Base-by-base conservation (phyloP, 768 basidiomycete genomes). In the Russula sp. region DNA sequence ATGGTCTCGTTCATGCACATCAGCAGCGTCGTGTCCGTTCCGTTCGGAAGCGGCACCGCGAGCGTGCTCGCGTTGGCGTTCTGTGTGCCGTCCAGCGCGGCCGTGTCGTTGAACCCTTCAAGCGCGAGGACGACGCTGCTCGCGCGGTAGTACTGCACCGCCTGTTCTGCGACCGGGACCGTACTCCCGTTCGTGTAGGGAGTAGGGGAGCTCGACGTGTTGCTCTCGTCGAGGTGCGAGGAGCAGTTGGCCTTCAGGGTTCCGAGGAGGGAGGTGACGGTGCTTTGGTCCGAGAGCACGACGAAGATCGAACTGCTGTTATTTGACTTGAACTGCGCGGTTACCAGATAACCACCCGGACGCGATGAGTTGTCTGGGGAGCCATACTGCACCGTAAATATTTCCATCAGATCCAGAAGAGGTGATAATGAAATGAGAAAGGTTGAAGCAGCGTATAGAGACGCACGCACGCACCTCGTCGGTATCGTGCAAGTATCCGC, bases 1-100 rank as follows among this genome's bases (percentile, higher is more conserved):
- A 88, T 85, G 3, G 87, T 88, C 35, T 72, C 64, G 64, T 89
- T 89, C 50, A 89, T 64, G 62, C 87, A 88, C 34, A 71, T 64
- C 42, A 87, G 67, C 11, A 87, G 73, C 1, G 69, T 74, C 36
- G 56, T 72, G 65, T 86, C 80, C n/a, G 85, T 74, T 47, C 73
- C 74, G 2, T 71, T 69, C 1, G 85, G 86, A 1, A 89, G 73
- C 0, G 84, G 77, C 0, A 79, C 74, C 58, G 81, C 75, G 0
- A 80, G 70, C 0, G 70, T 64, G 34, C 75, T 79, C 8, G 75
- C 70, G 22, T 81, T 74, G 34, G 61, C 66, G 20, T 55, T 54
- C 34, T 60, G 52, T 3, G 59, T 55, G 7, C 45, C 51, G 1
- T 70, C 66, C 29, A 67, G 52, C 39, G 63, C 68, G 18, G 66